phyloP scores from a whole-genome alignment of 495 filamentous ascomycete species.

The Trichoderma orchidacearum region DNA sequence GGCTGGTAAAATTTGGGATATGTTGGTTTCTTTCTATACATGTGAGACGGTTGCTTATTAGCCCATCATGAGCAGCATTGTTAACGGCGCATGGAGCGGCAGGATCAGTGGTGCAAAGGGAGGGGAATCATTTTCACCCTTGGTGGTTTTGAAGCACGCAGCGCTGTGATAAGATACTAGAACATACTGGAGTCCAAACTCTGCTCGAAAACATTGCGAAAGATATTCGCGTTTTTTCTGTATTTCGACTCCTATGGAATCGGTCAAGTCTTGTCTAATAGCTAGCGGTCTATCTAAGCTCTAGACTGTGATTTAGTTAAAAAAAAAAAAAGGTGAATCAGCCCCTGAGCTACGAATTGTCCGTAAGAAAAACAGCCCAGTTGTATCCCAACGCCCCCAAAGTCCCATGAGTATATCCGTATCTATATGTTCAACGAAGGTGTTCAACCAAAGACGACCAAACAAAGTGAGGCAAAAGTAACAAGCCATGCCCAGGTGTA shows the following conservation, averaged over 20 bases:
- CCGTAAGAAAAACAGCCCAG: not conserved
- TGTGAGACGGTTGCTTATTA: no score
- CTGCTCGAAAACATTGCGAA: no score
- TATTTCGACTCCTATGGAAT: no score
- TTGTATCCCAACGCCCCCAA: not conserved
- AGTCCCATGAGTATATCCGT: not conserved
- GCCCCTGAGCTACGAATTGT: not conserved
- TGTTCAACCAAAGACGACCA: not conserved
- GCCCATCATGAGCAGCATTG: not conserved
- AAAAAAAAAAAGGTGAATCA: not conserved
- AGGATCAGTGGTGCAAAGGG: not conserved
- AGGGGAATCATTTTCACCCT: no score
- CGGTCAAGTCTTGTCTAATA: not conserved
- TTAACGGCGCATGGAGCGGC: not conserved
- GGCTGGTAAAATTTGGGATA: no score
- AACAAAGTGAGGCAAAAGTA: not conserved
- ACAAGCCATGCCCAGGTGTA: not conserved
- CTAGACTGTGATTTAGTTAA: not conserved
- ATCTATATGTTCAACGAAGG: not conserved
- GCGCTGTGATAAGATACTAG: no score
- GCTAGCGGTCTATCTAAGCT: not conserved
- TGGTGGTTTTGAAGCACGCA: no score
- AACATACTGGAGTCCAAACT: no score
- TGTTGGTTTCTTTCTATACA: no score
- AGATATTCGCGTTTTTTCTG: no score